Conservation (phyloP, 2,329 filamentous ascomycete species). For the Fusarium vanettenii region DNA sequence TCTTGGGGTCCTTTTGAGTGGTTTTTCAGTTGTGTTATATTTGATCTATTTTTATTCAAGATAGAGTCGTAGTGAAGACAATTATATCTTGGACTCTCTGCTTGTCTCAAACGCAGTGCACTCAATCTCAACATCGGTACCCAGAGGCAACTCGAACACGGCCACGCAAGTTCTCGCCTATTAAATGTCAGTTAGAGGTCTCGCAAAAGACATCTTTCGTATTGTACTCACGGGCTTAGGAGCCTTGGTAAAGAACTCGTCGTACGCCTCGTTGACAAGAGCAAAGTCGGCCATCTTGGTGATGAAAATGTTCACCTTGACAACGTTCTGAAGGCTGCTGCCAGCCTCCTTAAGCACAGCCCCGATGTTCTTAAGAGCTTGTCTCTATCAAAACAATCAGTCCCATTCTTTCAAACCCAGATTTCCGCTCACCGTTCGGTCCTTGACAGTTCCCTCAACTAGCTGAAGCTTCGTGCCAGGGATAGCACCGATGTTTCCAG, state of each 20-base stretch:
- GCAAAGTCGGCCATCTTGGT: constrained; percentile 74
- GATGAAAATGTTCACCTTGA: constrained; percentile 76
- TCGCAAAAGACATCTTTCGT: constrained; percentile 50
- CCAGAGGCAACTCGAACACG: constrained; percentile 77
- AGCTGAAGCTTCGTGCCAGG: constrained; percentile 60
- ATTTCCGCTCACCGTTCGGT: constrained; percentile 49
- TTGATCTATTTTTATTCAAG: background rate
- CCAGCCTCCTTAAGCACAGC: constrained; percentile 71
- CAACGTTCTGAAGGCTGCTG: constrained; percentile 67
- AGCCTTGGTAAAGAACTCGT: constrained; percentile 58
- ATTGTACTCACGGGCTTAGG: constrained; percentile 58
- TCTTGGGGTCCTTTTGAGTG: background rate
- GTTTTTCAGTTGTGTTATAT: background rate
- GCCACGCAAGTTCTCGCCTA: constrained; percentile 75
- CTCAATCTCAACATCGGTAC: constrained; percentile 81
- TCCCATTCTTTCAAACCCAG: background rate
- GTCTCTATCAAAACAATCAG: constrained; percentile 36
- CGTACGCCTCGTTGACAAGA: constrained; percentile 67
- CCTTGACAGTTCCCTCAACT: constrained; percentile 67
- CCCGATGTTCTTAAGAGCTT: constrained; percentile 68
- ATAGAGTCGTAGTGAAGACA: background rate
- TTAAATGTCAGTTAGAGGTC: constrained; percentile 41
- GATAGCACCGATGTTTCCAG: constrained; percentile 70
- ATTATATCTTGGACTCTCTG: background rate
- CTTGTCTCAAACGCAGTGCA: constrained; percentile 57